Base-by-base conservation (phyloP, 2,329 filamentous ascomycete species). In the Fusarium sp. region DNA sequence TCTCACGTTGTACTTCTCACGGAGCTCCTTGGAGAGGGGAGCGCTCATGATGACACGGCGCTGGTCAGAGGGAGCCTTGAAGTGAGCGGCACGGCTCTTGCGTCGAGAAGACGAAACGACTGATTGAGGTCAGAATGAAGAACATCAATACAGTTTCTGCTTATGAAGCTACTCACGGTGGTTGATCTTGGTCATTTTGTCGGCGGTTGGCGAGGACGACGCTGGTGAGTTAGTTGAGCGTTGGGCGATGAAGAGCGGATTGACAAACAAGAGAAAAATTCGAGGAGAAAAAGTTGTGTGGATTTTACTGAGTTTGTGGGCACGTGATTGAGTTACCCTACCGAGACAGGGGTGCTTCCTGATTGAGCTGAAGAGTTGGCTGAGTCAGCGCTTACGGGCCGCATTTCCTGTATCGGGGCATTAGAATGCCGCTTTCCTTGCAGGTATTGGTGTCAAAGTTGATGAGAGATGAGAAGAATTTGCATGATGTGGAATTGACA, bases 51-150 rank as follows among this genome's bases (percentile, higher is more conserved):
- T 97, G 81, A 92, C 90, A 84, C 96, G 94, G 86, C 96, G 95
- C 84, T 94, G 90, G 88, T 93, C 94, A 85, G 95, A 98, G 79
- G 95, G 94, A 79, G 96, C 96, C 84, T 90, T 88, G 91, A 97
- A 99, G 91, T 99, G 95, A 84, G 94, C 93, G 90, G 97, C 97
- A 87, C 96, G 94, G 88, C 94, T 96, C 94, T 99, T 99, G 89
- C 95, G 93, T 88, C 95, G 92, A 83, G 94, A 97, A 86, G 93
- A 94, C 70, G 80, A 76, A 82, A 94, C 82, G 80, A 84, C 90
- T 92, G 76, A 45, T 41, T 31, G 60, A 45, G 17, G 25, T 55
- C 45, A 25, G 49, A 14, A 54, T 33, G 27, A 59, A n/a, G 29
- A 33, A 49, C 11, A 47, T 17, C n/a, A 11, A 35, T 20, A 11